These are phyloP conservation scores for Neoboletus brunneissimus DNA, from an alignment of 768 basidiomycete species.

Conservation along the genomic window DNA sequence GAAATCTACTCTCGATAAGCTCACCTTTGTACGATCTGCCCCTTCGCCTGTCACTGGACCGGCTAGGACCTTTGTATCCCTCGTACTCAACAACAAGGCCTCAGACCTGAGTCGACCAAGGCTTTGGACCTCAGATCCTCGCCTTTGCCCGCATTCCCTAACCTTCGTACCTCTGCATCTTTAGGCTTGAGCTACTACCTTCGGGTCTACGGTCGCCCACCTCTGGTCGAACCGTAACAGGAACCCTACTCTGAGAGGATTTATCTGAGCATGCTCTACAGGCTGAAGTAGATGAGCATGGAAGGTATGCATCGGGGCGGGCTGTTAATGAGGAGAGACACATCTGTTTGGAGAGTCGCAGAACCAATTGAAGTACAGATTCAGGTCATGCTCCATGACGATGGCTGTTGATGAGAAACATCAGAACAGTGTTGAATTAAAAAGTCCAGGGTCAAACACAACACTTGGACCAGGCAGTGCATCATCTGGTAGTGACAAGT, in stretches of 20 bases:
- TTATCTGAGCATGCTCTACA: neutral
- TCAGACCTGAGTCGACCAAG: no score
- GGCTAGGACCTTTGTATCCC: no score
- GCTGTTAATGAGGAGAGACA: neutral
- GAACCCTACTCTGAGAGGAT: conserved; percentile 4
- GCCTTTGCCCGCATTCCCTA: no score
- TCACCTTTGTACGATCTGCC: no score
- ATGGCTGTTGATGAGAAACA: neutral
- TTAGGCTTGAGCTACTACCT: no score
- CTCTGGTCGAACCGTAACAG: no score
- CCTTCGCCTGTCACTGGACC: no score
- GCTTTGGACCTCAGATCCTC: no score
- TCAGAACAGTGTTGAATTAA: neutral
- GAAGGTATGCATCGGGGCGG: conserved; percentile 5
- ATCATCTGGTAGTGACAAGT: neutral
- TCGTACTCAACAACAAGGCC: no score
- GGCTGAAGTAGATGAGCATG: conserved; percentile 6
- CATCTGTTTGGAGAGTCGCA: conserved; percentile 20
- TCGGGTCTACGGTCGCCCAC: no score
- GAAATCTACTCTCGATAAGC: no score
- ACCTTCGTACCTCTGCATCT: no score
- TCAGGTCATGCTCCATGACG: conserved; percentile 23
- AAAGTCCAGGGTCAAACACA: neutral
- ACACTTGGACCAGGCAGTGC: neutral
- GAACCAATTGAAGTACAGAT: conserved; percentile 28